Evolutionary conservation across 257 asterid genomes (phyloP).

Genomic region (Plantago major): DNA sequence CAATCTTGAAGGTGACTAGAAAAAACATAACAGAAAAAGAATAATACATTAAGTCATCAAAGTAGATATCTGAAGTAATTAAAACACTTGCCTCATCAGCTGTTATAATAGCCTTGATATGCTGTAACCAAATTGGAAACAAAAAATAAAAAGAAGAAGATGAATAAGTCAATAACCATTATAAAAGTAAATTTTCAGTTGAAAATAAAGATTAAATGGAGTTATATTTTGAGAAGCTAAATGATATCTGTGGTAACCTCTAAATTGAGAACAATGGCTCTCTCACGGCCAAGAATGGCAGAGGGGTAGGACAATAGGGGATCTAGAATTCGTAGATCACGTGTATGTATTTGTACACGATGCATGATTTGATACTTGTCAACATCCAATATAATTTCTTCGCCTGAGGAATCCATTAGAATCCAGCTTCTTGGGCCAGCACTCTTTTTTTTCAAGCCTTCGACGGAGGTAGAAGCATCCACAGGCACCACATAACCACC

Average conservation of each 20-base stretch:
- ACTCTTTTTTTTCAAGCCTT: slow-evolving; percentile 53
- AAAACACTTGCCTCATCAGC: slow-evolving; percentile 64
- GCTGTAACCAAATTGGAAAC: slow-evolving; percentile 50
- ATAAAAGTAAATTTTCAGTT: background rate
- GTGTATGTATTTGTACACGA: slow-evolving; percentile 85
- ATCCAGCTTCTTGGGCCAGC: slow-evolving; percentile 75
- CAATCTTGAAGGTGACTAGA: no score
- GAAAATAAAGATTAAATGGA: background rate
- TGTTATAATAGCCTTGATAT: slow-evolving; percentile 92
- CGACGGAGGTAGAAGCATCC: slow-evolving; percentile 53
- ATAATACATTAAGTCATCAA: background rate
- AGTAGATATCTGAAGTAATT: background rate
- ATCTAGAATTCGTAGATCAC: slow-evolving; percentile 86
- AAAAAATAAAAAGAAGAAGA: background rate
- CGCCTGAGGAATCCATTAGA: slow-evolving; percentile 53
- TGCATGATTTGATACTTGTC: slow-evolving; percentile 88
- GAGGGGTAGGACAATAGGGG: slow-evolving; percentile 84
- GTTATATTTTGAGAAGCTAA: background rate
- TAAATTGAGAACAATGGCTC: slow-evolving; percentile 84
- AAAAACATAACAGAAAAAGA: no score
- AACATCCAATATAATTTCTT: slow-evolving; percentile 53
- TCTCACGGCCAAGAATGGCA: slow-evolving; percentile 79
- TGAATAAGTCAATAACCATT: background rate
- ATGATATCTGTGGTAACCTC: slow-evolving; percentile 38
- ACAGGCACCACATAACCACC: slow-evolving; percentile 64